Percentiles rank a stretch among this genome's conserved stretches.
Conservation (phyloP, 108 stramenopile species). For the Stephanodiscus minutulus region DNA sequence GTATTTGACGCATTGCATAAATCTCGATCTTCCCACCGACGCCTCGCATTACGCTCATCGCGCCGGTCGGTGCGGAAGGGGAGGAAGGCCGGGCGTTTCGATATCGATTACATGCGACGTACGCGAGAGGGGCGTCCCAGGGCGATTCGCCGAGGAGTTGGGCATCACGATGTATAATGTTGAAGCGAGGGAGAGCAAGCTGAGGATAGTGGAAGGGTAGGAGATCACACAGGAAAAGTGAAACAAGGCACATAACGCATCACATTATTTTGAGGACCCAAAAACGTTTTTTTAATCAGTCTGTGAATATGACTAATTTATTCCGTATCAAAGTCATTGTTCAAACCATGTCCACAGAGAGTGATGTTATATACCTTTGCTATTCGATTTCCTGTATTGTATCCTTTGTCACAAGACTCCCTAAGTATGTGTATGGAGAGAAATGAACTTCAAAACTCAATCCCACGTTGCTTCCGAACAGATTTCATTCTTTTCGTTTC, state of each 20-base stretch:
- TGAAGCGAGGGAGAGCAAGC: conserved; percentile 66
- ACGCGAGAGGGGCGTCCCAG: conserved; percentile 77
- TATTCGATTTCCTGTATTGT: too few species aligned
- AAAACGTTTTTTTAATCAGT: too few species aligned
- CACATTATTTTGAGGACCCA: too few species aligned
- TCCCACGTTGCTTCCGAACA: too few species aligned
- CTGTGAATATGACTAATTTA: too few species aligned
- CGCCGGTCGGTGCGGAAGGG: conserved; percentile 84
- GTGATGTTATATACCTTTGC: too few species aligned
- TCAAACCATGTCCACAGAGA: too few species aligned
- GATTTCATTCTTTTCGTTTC: too few species aligned
- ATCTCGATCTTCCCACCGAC: conserved; percentile 90
- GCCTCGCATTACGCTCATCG: conserved; percentile 89
- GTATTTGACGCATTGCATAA: conserved; percentile 85
- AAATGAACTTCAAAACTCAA: too few species aligned
- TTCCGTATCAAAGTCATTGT: too few species aligned
- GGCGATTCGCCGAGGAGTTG: conserved; percentile 64
- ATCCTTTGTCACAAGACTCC: too few species aligned
- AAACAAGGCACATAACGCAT: background rate
- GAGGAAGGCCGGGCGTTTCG: conserved; percentile 87
- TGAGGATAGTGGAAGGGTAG: conserved; percentile 57
- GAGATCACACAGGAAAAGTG: background rate
- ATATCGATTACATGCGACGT: conserved; percentile 75
- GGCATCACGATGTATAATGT: conserved; percentile 74
- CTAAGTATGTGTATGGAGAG: too few species aligned